phyloP scores from a whole-genome alignment of 192 early-diverging fungal genomes.

The Oehlia diaphana region DNA sequence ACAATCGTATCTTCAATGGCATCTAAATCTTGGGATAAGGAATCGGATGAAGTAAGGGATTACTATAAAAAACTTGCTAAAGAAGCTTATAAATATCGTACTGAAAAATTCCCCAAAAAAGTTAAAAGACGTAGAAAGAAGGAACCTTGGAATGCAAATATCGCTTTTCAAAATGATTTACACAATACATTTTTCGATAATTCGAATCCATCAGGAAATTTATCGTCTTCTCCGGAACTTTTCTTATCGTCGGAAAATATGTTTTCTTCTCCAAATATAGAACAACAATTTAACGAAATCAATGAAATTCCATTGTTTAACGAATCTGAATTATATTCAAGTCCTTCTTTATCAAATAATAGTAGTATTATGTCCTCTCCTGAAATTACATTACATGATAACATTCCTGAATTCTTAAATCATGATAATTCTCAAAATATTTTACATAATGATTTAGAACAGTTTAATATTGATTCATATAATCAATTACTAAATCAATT shows the following conservation, averaged over 20 bases:
- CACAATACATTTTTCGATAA: neutral
- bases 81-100: constrained; percentile 1
- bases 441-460: neutral
- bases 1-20: constrained; percentile 17
- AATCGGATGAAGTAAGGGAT: neutral
- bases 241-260: neutral
- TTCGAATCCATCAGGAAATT: neutral
- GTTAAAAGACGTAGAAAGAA: neutral
- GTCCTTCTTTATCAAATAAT: neutral
- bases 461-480: no score
- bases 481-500: no score
- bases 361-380: neutral
- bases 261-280: neutral
- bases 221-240: neutral
- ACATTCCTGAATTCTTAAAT: neutral
- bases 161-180: neutral
- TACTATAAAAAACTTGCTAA: constrained; percentile 12
- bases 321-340: neutral
- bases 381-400: neutral
- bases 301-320: neutral
- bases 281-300: neutral
- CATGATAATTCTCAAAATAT: neutral
- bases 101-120: neutral
- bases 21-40: neutral
- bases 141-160: neutral